Evolutionary conservation across 768 basidiomycete genomes (phyloP).

Genomic region (Trametes cingulata): DNA sequence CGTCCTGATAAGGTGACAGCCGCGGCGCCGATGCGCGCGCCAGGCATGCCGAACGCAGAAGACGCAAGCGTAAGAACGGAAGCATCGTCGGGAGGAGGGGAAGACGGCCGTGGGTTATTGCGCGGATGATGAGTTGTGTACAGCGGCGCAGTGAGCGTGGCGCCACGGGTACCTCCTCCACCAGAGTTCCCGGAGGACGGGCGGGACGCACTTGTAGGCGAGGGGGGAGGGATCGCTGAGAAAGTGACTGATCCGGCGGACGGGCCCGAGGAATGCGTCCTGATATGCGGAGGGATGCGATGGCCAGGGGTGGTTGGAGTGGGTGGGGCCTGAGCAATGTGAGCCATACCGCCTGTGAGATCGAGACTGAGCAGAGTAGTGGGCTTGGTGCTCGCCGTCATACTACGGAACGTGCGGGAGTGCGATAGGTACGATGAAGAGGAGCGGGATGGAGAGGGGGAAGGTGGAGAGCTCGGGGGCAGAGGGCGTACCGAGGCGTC

Average conservation of each 20-base stretch:
- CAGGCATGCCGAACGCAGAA: slow-evolving; percentile 81
- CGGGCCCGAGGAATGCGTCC: slow-evolving; percentile 59
- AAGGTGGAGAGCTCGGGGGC: slow-evolving; percentile 85
- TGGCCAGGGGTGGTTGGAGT: slow-evolving; percentile 56
- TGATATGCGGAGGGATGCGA: slow-evolving; percentile 59
- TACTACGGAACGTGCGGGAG: slow-evolving; percentile 78
- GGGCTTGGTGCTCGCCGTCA: slow-evolving; percentile 89
- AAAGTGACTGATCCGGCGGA: slow-evolving; percentile 70
- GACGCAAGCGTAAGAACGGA: slow-evolving; percentile 92
- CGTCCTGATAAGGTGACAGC: slow-evolving; percentile 27
- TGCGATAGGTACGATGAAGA: slow-evolving; percentile 84
- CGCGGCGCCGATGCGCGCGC: slow-evolving; percentile 46
- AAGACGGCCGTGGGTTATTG: slow-evolving; percentile 92
- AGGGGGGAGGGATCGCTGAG: slow-evolving; percentile 60
- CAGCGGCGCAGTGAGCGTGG: slow-evolving; percentile 74
- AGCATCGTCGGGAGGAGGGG: slow-evolving; percentile 89
- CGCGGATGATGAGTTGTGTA: slow-evolving; percentile 93
- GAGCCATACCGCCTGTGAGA: slow-evolving; percentile 79
- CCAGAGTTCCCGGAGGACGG: slow-evolving; percentile 38
- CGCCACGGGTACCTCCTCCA: slow-evolving; percentile 27
- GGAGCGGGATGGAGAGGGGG: slow-evolving; percentile 81
- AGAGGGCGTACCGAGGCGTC: slow-evolving; percentile 91
- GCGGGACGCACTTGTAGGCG: slow-evolving; percentile 40
- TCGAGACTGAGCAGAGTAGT: slow-evolving; percentile 94
- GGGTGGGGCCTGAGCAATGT: slow-evolving; percentile 83